Evolutionary conservation across 495 filamentous ascomycete genomes (phyloP).

Genomic region (Podospora pseudopauciseta): DNA sequence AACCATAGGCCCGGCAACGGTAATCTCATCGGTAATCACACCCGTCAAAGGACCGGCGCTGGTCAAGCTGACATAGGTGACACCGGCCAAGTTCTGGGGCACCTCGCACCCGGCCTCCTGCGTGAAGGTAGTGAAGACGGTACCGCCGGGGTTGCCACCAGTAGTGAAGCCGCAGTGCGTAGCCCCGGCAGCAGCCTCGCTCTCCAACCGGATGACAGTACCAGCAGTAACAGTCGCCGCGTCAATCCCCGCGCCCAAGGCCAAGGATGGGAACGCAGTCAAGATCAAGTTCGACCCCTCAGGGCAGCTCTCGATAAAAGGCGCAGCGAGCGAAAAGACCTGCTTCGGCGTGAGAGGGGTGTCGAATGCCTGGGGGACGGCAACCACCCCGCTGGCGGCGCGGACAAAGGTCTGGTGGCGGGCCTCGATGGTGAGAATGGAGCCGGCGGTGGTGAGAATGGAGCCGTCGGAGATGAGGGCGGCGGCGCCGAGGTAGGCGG

Average conservation of each 20-base stretch:
- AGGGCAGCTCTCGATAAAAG: slow-evolving; percentile 60
- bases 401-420: slow-evolving; percentile 61
- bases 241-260: slow-evolving; percentile 44
- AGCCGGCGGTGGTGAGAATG: slow-evolving; percentile 55
- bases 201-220: slow-evolving; percentile 39
- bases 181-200: slow-evolving; percentile 40
- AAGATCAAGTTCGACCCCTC: slow-evolving; percentile 54
- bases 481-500: slow-evolving; percentile 60
- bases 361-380: slow-evolving; percentile 59
- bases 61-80: slow-evolving; percentile 53
- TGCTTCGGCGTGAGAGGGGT: slow-evolving; percentile 53
- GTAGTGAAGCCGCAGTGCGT: slow-evolving; percentile 57
- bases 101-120: slow-evolving; percentile 47
- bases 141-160: slow-evolving; percentile 49
- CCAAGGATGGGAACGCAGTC: slow-evolving; percentile 54
- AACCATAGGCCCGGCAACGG: slow-evolving; percentile 50
- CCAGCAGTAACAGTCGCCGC: slow-evolving; percentile 45
- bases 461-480: slow-evolving; percentile 50
- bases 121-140: slow-evolving; percentile 49
- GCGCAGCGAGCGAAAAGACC: slow-evolving; percentile 61
- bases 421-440: slow-evolving; percentile 59
- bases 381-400: slow-evolving; percentile 40
- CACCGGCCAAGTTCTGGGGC: slow-evolving; percentile 49
- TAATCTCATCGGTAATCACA: slow-evolving; percentile 48
- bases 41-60: slow-evolving; percentile 41